Evolutionary conservation across 1,284 basidiomycete species (phyloP).

Genomic region (Golubevia pallescens): DNA sequence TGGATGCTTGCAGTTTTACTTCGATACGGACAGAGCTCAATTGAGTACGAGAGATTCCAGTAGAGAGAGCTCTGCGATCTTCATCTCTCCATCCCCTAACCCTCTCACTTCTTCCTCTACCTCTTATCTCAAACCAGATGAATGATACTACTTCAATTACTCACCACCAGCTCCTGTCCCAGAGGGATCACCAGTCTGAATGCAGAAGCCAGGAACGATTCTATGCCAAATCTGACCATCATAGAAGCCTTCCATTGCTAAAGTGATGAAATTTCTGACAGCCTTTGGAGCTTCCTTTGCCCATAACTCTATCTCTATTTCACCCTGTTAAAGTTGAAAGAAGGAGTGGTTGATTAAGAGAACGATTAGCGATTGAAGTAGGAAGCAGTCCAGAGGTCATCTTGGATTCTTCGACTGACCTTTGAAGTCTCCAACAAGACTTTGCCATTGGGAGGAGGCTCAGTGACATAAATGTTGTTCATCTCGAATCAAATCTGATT

Average conservation of each 20-base stretch:
- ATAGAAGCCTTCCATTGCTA: conserved; percentile 94
- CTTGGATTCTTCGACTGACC: background rate
- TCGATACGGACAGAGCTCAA: too few species aligned
- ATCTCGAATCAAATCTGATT: too few species aligned
- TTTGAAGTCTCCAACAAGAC: conserved; percentile 43
- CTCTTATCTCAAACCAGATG: background rate
- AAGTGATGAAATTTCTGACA: conserved; percentile 87
- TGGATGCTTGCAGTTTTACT: too few species aligned
- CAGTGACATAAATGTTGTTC: too few species aligned
- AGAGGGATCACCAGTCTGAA: conserved; percentile 93
- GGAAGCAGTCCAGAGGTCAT: background rate
- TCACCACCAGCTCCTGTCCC: conserved; percentile 84
- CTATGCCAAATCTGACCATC: conserved; percentile 92
- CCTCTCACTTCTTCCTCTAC: too few species aligned
- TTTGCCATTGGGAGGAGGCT: conserved; percentile 41
- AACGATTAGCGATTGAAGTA: too few species aligned
- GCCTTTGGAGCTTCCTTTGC: conserved; percentile 89
- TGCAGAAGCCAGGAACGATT: conserved; percentile 83
- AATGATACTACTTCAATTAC: too few species aligned
- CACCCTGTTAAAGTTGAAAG: conserved; percentile 14
- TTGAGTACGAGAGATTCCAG: too few species aligned
- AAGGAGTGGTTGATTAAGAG: too few species aligned
- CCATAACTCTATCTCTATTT: conserved; percentile 54
- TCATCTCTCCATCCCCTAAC: too few species aligned
- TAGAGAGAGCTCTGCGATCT: too few species aligned